Evolutionary conservation across 257 asterid species (phyloP), one percentile per base, ranked within the genome.

Genomic region (Vinca minor): DNA sequence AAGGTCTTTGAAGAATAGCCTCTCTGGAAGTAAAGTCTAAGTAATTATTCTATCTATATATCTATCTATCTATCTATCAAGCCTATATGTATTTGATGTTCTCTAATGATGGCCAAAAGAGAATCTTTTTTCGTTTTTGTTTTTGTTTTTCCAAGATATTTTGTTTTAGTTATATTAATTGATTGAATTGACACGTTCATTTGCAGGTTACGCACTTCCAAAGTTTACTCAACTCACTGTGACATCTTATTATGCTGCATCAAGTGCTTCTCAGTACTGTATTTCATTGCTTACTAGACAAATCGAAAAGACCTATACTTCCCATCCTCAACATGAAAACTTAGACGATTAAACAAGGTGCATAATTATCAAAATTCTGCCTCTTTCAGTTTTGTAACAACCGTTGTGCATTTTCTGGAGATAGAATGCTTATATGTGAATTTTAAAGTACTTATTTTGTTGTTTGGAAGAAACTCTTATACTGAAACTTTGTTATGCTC

Each of bases 231-330:
- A 88, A 73, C 84, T 91, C 69, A 78, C 84, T 4, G 86, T 90
- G 77, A 75, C 90, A 57, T 84, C 98, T 58, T 91, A 91, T 57
- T 88, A 84, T 59, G 87, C 91, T 69, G 81, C 95, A 57, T 88
- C 96, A 74, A 88, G 94, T 71, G 84, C 89, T 67, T 88, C 96
- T 32, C 87, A 85, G 71, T 83, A 83, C 58, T 87, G 94, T 28
- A 73, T 88, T 50, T 87, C 96, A 20, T 77, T 87, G 84, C 81
- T 86, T 53, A 87, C 95, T 44, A 79, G 94, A 73, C 87, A 79
- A 69, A 74, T 88, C 28, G 96, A 84, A 71, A 86, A 84, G 17
- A 72, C 67, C 48, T 91, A 84, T 59, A 44, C 46, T 62, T 71
- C 88, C 34, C 75, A 74, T 69, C 71, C 74, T 69, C 85, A 75